Conservation (phyloP, 139 green algal genomes). For the Pycnococcus provasolii region DNA sequence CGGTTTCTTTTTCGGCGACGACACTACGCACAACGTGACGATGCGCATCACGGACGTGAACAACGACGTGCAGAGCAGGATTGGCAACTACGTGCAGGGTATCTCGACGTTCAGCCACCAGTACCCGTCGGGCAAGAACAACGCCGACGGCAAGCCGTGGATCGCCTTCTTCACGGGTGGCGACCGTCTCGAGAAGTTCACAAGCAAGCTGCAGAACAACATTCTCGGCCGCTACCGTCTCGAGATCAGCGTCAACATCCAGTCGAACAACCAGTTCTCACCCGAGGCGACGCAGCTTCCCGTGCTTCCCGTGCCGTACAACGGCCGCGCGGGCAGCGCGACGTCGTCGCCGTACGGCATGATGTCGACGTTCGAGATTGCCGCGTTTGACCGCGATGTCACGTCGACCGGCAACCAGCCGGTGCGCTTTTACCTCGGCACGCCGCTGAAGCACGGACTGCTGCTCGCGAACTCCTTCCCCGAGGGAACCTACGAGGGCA, state of each 20-base stretch:
- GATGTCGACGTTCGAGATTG: constrained; percentile 19
- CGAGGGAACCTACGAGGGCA: neutral
- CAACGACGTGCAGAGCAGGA: neutral
- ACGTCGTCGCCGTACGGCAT: neutral
- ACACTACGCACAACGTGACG: neutral
- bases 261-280: constrained; percentile 18
- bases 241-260: constrained; percentile 23
- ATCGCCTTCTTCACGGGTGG: constrained; percentile 33
- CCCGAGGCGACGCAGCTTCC: constrained; percentile 25
- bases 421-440: neutral
- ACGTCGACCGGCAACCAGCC: neutral
- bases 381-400: constrained; percentile 25
- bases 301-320: constrained; percentile 29
- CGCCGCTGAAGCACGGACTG: neutral
- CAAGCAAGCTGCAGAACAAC: constrained; percentile 31
- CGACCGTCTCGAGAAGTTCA: constrained; percentile 15
- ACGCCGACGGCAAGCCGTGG: constrained; percentile 12
- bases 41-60: neutral
- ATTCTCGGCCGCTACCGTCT: constrained; percentile 24
- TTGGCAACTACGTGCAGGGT: constrained; percentile 23
- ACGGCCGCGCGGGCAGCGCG: neutral
- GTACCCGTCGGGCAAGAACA: neutral
- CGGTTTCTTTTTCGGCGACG: constrained; percentile 34
- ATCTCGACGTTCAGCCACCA: constrained; percentile 8
- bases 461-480: neutral